phyloP scores from a whole-genome alignment of 176 grass and related monocot genomes.

The Tillandsia fasciculata region DNA sequence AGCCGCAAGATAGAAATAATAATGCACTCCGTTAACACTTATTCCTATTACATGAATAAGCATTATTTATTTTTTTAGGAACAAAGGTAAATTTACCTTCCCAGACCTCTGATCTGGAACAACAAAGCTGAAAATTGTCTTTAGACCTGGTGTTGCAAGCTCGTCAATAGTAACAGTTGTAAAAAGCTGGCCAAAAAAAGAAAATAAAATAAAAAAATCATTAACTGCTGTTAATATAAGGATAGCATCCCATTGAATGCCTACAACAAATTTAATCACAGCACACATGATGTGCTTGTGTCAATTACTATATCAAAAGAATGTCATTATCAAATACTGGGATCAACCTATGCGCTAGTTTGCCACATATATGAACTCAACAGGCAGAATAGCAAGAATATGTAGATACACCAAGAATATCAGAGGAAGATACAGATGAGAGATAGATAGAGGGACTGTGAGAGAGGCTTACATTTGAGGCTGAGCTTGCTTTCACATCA shows the following conservation, averaged over 20 bases:
- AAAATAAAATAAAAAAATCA: background rate
- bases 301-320: background rate
- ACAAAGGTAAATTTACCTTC: slow-evolving; percentile 35
- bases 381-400: background rate
- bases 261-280: background rate
- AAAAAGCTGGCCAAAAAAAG: slow-evolving; percentile 39
- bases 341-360: background rate
- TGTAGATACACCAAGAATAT: background rate
- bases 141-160: slow-evolving; percentile 53
- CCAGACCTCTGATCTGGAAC: slow-evolving; percentile 71
- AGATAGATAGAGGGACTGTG: background rate
- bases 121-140: slow-evolving; percentile 59
- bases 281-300: too few species aligned
- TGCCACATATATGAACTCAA: background rate
- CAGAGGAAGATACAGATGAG: background rate
- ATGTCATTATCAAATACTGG: background rate
- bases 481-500: slow-evolving; percentile 65
- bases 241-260: background rate
- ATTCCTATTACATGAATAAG: too few species aligned
- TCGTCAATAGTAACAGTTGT: slow-evolving; percentile 47
- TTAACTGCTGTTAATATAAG: background rate
- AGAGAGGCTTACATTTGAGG: slow-evolving; percentile 47
- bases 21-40: background rate
- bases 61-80: background rate
- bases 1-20: slow-evolving; percentile 8